Conservation (phyloP, 176 grass and related monocot genomes). For the Saccharum spontaneum region DNA sequence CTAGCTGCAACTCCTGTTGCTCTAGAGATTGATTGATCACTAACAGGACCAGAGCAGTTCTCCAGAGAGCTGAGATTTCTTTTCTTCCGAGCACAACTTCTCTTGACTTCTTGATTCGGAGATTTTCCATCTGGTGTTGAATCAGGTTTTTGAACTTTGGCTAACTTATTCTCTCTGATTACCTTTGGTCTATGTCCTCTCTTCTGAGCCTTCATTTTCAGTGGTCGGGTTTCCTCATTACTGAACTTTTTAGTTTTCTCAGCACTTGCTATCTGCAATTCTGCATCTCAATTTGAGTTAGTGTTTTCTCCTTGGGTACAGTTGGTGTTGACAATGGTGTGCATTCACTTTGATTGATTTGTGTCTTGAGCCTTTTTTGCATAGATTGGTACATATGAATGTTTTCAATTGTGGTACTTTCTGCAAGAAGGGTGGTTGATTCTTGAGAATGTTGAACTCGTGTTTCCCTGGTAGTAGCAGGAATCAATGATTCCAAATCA, state of each 20-base stretch:
- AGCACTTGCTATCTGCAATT: constrained; percentile 26
- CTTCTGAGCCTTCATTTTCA: constrained; percentile 37
- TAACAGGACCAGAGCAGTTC: constrained; percentile 5
- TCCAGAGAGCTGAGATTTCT: constrained; percentile 35
- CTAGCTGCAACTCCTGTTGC: constrained; percentile 10
- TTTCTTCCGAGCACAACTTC: constrained; percentile 56
- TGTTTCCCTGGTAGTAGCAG: constrained; percentile 19
- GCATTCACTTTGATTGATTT: constrained; percentile 30
- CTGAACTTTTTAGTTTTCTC: constrained; percentile 8
- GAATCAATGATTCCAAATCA: constrained; percentile 7
- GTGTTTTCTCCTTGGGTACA: constrained; percentile 32
- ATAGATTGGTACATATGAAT: constrained; percentile 23
- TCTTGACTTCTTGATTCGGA: constrained; percentile 41
- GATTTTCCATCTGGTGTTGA: constrained; percentile 39
- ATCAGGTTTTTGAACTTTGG: constrained; percentile 36
- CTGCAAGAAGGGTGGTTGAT: constrained; percentile 1
- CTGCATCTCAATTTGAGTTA: constrained; percentile 37
- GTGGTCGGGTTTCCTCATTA: constrained; percentile 20
- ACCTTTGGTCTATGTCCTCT: constrained; percentile 71
- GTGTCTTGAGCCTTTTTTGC: constrained; percentile 22
- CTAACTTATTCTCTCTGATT: constrained; percentile 39
- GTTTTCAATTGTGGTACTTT: constrained; percentile 9
- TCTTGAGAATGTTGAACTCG: constrained; percentile 13
- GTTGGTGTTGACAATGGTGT: constrained; percentile 27
- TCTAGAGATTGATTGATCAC: constrained; percentile 17